phyloP scores from a whole-genome alignment of 164 flowering plant species.

The Vitis rupestris region DNA sequence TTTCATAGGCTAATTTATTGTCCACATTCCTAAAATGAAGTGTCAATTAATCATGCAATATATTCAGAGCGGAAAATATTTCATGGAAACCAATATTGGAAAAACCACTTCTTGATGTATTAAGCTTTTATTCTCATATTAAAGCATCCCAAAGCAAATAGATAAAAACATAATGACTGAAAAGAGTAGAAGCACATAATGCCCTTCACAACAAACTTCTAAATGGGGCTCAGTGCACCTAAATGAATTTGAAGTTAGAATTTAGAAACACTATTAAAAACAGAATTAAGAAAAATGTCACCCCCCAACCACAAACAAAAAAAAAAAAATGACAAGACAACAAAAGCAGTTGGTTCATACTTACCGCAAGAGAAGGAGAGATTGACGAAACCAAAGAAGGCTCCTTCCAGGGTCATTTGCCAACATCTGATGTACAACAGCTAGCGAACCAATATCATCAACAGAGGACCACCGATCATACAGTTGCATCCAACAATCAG shows the following conservation, averaged over 20 bases:
- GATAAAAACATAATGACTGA: background rate
- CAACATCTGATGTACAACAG: conserved; percentile 80
- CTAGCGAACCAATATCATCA: conserved; percentile 86
- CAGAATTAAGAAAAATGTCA: no score
- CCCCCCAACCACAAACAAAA: no score
- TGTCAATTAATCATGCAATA: background rate
- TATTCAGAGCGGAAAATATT: no score
- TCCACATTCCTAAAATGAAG: background rate
- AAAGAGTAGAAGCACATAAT: background rate
- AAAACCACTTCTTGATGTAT: background rate
- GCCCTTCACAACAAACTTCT: background rate
- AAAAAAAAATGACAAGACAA: no score
- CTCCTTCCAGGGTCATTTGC: conserved; percentile 69
- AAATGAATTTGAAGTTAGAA: background rate
- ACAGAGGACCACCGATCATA: conserved; percentile 82
- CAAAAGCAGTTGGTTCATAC: background rate
- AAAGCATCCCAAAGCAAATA: background rate
- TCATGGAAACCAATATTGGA: background rate
- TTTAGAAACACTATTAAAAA: background rate
- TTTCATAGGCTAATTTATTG: background rate
- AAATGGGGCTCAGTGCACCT: background rate
- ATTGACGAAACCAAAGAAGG: conserved; percentile 70
- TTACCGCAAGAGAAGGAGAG: conserved; percentile 76
- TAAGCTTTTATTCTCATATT: background rate
- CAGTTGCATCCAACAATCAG: conserved; percentile 97